Percentiles rank a stretch among this genome's conserved stretches.
Evolutionary conservation across 371 early-diverging fungal species (phyloP).

Genomic region (Choanephora cucurbitarum): DNA sequence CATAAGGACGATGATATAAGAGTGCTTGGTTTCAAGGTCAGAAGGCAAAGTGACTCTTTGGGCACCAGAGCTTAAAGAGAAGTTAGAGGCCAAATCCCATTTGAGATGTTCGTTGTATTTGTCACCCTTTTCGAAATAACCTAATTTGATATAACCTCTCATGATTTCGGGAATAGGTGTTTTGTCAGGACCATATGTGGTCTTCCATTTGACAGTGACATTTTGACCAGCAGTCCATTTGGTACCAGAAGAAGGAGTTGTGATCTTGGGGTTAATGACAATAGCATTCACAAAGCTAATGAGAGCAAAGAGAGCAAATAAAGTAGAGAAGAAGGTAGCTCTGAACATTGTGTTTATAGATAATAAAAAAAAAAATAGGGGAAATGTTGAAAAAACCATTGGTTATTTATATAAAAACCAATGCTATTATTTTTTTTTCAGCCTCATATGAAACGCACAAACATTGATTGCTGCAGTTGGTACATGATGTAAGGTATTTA

Average conservation of each 20-base stretch:
- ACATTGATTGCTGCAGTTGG: background rate
- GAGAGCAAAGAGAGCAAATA: conserved; percentile 20
- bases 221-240: conserved; percentile 33
- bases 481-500: background rate
- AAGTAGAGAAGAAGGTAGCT: conserved; percentile 2
- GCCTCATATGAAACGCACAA: conserved; percentile 1
- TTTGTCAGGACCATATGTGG: conserved; percentile 13
- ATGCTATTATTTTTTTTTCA: background rate
- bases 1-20: conserved; percentile 48
- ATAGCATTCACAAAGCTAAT: conserved; percentile 17
- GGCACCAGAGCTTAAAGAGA: conserved; percentile 34
- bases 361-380: conserved; percentile 3
- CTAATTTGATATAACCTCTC: conserved; percentile 38
- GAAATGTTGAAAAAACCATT: background rate
- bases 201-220: conserved; percentile 28
- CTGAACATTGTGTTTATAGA: conserved; percentile 20
- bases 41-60: conserved; percentile 35
- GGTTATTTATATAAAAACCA: conserved; percentile 17
- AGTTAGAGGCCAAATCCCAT: conserved; percentile 35
- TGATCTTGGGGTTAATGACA: conserved; percentile 29
- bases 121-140: conserved; percentile 34
- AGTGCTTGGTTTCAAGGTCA: conserved; percentile 28
- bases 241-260: conserved; percentile 19
- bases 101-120: conserved; percentile 35
- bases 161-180: conserved; percentile 24